Evolutionary conservation across 2,329 filamentous ascomycete species (phyloP).

Genomic region (Fusarium fujikuroi): DNA sequence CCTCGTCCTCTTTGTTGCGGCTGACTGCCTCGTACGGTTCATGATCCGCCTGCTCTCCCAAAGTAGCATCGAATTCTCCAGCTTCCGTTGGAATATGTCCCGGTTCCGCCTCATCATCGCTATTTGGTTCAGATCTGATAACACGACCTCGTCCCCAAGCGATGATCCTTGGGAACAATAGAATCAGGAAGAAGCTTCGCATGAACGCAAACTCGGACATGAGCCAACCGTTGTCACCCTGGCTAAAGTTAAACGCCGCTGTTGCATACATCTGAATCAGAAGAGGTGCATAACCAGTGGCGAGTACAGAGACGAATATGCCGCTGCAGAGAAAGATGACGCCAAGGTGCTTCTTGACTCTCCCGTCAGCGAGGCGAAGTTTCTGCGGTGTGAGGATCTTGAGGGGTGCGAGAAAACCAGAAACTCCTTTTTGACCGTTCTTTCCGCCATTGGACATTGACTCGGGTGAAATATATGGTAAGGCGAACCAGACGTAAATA

Average conservation of each 20-base stretch:
- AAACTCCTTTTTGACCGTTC: conserved; percentile 49
- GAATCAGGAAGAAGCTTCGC: conserved; percentile 64
- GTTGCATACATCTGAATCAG: conserved; percentile 71
- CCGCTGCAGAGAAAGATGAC: conserved; percentile 72
- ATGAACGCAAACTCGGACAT: conserved; percentile 67
- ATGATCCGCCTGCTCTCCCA: conserved; percentile 54
- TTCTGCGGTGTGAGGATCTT: conserved; percentile 69
- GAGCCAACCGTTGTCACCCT: conserved; percentile 66
- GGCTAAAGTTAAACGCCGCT: conserved; percentile 63
- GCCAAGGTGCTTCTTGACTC: conserved; percentile 66
- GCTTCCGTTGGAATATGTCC: conserved; percentile 50
- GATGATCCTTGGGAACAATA: conserved; percentile 65
- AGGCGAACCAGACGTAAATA: conserved; percentile 53
- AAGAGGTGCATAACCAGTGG: conserved; percentile 73
- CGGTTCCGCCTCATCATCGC: conserved; percentile 12
- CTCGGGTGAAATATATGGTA: conserved; percentile 64
- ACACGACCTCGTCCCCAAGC: conserved; percentile 51
- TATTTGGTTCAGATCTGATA: background rate
- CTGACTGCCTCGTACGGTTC: conserved; percentile 54
- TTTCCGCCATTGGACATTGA: conserved; percentile 49
- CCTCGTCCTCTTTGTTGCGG: conserved; percentile 54
- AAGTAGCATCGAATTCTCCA: conserved; percentile 54
- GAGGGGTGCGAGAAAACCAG: conserved; percentile 71
- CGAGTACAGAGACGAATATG: conserved; percentile 74
- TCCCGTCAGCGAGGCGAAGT: conserved; percentile 62